phyloP scores from a whole-genome alignment of 108 stramenopile genomes.

The Thalassiosira profunda region DNA sequence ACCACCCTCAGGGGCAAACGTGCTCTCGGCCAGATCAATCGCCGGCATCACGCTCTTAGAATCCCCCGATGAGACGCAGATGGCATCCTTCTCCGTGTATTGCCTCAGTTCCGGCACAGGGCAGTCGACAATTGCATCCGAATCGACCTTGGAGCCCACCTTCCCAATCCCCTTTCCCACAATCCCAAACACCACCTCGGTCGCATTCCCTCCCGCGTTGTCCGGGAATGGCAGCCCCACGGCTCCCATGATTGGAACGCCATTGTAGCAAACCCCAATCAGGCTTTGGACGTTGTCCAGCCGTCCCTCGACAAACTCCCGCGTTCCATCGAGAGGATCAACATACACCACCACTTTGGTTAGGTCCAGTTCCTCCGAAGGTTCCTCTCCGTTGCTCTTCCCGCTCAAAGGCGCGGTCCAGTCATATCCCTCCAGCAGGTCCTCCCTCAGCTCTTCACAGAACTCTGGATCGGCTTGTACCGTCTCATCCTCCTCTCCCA shows the following conservation, averaged over 20 bases:
- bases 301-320: constrained; percentile 85
- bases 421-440: neutral
- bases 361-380: constrained; percentile 14
- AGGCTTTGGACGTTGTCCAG: constrained; percentile 68
- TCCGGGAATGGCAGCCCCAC: constrained; percentile 69
- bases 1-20: neutral
- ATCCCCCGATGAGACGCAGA: constrained; percentile 60
- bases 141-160: constrained; percentile 2
- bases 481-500: constrained; percentile 31
- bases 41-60: constrained; percentile 22
- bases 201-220: constrained; percentile 1
- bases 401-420: neutral
- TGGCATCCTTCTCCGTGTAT: neutral
- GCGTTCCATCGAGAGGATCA: constrained; percentile 82
- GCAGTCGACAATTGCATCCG: neutral
- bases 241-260: constrained; percentile 58
- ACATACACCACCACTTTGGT: constrained; percentile 52
- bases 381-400: neutral
- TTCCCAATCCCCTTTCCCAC: constrained; percentile 47
- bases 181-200: constrained; percentile 54
- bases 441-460: constrained; percentile 4
- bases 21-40: constrained; percentile 2
- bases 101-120: neutral
- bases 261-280: constrained; percentile 57
- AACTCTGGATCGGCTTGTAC: constrained; percentile 3